These are phyloP conservation scores for Umbelopsis ramanniana DNA, from an alignment of 192 early-diverging fungal genomes.

Conservation along the genomic window DNA sequence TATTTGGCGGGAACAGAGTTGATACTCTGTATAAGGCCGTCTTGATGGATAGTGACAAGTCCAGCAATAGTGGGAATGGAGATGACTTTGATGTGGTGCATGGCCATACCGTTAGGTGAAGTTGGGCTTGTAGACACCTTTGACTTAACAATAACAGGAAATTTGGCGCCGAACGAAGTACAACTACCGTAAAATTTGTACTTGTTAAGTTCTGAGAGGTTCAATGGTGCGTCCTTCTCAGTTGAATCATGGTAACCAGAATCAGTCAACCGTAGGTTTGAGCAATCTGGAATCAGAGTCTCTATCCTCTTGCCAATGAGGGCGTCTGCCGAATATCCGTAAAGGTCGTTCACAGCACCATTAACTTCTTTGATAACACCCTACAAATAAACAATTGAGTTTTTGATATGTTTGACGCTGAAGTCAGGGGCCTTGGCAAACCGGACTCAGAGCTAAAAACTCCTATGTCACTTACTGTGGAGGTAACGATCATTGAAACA, in stretches of 20 bases:
- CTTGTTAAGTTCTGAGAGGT: conserved; percentile 54
- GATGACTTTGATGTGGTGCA: conserved; percentile 54
- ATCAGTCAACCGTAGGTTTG: conserved; percentile 18
- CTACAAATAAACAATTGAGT: conserved; percentile 31
- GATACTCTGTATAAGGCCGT: conserved; percentile 57
- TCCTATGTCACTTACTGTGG: conserved; percentile 24
- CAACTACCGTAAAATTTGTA: conserved; percentile 59
- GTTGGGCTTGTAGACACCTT: conserved; percentile 27
- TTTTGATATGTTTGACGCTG: neutral
- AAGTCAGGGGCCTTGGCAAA: no score
- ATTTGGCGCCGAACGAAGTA: conserved; percentile 51
- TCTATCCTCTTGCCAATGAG: conserved; percentile 47
- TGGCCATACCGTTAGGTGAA: conserved; percentile 28
- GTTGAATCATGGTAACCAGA: conserved; percentile 1
- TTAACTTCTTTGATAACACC: conserved; percentile 48
- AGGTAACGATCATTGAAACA: conserved; percentile 4
- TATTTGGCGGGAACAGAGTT: conserved; percentile 67
- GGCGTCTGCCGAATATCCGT: conserved; percentile 52
- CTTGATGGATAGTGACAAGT: conserved; percentile 55
- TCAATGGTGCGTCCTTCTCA: neutral
- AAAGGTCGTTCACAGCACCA: conserved; percentile 55
- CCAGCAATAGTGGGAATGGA: conserved; percentile 69
- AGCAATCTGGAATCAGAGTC: conserved; percentile 27
- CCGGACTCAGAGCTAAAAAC: neutral
- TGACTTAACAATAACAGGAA: conserved; percentile 59